These are phyloP conservation scores for Leucosporidium yakuticum DNA, from an alignment of 768 basidiomycete genomes.

Conservation along the genomic window DNA sequence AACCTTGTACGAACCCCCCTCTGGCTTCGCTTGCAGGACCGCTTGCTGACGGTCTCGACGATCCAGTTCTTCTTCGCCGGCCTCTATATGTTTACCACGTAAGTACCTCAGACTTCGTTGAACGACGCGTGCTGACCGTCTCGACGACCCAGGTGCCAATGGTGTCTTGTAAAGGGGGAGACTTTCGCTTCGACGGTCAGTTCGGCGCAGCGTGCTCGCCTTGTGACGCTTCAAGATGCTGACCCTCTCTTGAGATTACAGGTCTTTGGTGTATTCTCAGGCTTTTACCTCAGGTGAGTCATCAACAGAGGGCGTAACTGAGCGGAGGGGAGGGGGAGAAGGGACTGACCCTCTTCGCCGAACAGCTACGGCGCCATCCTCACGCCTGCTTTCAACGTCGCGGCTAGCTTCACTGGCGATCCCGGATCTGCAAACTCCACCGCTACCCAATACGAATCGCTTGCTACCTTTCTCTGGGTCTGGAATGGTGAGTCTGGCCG, in stretches of 20 bases:
- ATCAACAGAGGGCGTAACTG: not conserved
- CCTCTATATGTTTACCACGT: not conserved
- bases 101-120: not conserved
- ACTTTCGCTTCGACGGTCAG: constrained; percentile 7
- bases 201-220: too few species aligned
- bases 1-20: not conserved
- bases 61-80: constrained; percentile 2
- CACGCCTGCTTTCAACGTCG: constrained; percentile 12
- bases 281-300: not conserved
- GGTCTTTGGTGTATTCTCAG: not conserved
- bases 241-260: not conserved
- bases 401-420: not conserved
- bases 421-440: not conserved
- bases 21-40: not conserved
- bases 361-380: constrained; percentile 9
- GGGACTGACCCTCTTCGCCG: not conserved
- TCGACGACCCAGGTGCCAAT: not conserved
- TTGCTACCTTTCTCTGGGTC: constrained; percentile 9
- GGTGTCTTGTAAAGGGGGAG: constrained; percentile 12
- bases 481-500: not conserved
- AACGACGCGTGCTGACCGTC: not conserved
- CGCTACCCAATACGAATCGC: constrained; percentile 1
- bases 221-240: too few species aligned
- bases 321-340: not conserved
- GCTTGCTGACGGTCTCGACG: not conserved